A percentile compares a stretch with the other conserved stretches of the same genome.
Conservation (phyloP, 768 basidiomycete genomes). For the Chalciporus piperatus region DNA sequence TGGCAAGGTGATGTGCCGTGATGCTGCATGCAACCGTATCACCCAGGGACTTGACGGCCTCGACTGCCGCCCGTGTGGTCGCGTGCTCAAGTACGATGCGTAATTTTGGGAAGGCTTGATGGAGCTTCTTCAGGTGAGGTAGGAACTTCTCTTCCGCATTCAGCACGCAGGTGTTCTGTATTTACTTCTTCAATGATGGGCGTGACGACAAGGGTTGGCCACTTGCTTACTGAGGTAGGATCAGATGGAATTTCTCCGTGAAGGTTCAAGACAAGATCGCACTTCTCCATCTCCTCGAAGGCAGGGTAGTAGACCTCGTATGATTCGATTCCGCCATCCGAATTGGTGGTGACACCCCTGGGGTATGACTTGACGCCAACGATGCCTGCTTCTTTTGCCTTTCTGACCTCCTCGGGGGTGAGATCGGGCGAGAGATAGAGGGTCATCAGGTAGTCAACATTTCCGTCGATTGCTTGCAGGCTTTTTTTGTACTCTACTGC, state of each 20-base stretch:
- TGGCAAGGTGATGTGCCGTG: slow-evolving; percentile 91
- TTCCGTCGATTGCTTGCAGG: slow-evolving; percentile 71
- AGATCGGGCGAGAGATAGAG: slow-evolving; percentile 91
- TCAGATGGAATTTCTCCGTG: slow-evolving; percentile 98
- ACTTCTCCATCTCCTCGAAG: slow-evolving; percentile 91
- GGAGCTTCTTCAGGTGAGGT: slow-evolving; percentile 80
- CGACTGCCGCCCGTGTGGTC: slow-evolving; percentile 88
- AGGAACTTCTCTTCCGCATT: slow-evolving; percentile 92
- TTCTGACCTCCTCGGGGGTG: slow-evolving; percentile 86
- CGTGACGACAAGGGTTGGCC: not conserved
- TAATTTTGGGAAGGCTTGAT: slow-evolving; percentile 79
- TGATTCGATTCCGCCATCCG: slow-evolving; percentile 92
- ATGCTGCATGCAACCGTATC: slow-evolving; percentile 92
- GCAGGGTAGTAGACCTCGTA: slow-evolving; percentile 92
- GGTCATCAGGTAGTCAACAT: slow-evolving; percentile 90
- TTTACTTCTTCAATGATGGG: not conserved
- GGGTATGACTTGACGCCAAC: slow-evolving; percentile 95
- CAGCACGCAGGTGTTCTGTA: slow-evolving; percentile 83
- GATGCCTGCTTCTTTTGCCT: slow-evolving; percentile 83
- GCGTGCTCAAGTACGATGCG: slow-evolving; percentile 98
- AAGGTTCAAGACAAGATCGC: slow-evolving; percentile 91
- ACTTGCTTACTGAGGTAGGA: slow-evolving; percentile 44
- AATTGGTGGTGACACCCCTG: slow-evolving; percentile 95
- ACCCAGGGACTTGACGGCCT: slow-evolving; percentile 75
- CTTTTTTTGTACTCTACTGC: slow-evolving; percentile 78